Evolutionary conservation across 306 rosid species (phyloP).

Genomic region (Fragaria nilgerrensis): DNA sequence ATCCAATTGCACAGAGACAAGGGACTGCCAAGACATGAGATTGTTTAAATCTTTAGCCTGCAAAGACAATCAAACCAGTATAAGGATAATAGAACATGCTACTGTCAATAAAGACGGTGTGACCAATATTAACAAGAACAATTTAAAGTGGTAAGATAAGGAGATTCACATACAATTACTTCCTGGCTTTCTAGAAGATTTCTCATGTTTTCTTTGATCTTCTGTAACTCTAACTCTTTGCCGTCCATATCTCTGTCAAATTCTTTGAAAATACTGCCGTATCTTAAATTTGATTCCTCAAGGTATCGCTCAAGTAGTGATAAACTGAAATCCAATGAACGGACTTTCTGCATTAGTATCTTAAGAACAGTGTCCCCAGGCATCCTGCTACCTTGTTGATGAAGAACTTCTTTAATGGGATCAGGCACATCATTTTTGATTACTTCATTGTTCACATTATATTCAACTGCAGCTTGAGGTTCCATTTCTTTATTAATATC

Average conservation of each 20-base stretch:
- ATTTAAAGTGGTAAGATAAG: slow-evolving; percentile 7
- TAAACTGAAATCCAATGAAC: slow-evolving; percentile 68
- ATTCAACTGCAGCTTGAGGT: slow-evolving; percentile 38
- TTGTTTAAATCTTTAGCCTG: slow-evolving; percentile 60
- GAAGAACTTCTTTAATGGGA: slow-evolving; percentile 68
- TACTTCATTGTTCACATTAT: slow-evolving; percentile 44
- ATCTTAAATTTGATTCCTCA: slow-evolving; percentile 73
- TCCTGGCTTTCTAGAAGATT: slow-evolving; percentile 56
- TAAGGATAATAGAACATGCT: neutral
- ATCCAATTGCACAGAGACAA: slow-evolving; percentile 62
- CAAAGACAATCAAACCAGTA: slow-evolving; percentile 30
- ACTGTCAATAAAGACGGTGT: neutral
- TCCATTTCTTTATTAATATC: slow-evolving; percentile 32
- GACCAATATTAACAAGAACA: neutral
- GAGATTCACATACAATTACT: slow-evolving; percentile 54
- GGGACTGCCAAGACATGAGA: slow-evolving; percentile 77
- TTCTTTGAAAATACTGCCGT: slow-evolving; percentile 65
- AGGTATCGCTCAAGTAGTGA: slow-evolving; percentile 83
- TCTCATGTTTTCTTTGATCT: slow-evolving; percentile 54
- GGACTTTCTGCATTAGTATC: slow-evolving; percentile 93
- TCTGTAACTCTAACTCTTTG: slow-evolving; percentile 52
- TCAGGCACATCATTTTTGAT: slow-evolving; percentile 51
- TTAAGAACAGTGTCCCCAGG: slow-evolving; percentile 98
- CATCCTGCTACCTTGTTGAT: slow-evolving; percentile 83
- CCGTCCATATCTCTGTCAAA: slow-evolving; percentile 62